Percentiles rank a stretch among this genome's conserved stretches.
Conservation (phyloP, 2,329 filamentous ascomycete species). For the Cladosporium sp. region DNA sequence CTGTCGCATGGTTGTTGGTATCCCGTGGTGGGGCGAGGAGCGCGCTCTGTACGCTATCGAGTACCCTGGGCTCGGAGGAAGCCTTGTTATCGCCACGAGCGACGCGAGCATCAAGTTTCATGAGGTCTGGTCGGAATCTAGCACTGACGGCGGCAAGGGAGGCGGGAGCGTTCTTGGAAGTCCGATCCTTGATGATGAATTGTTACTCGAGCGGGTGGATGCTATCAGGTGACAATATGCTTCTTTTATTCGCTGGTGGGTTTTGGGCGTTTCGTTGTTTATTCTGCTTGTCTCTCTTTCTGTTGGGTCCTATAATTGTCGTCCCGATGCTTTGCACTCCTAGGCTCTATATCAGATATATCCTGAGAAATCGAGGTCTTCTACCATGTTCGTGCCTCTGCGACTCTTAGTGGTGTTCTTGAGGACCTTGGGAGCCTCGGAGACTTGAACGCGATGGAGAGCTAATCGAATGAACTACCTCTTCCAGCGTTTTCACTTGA, state of each 20-base stretch:
- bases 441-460: background rate
- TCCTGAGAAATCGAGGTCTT: background rate
- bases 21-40: constrained; percentile 79
- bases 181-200: constrained; percentile 14
- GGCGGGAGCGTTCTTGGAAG: constrained; percentile 44
- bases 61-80: constrained; percentile 78
- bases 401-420: background rate
- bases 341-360: background rate
- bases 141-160: constrained; percentile 31
- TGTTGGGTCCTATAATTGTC: background rate
- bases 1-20: constrained; percentile 79
- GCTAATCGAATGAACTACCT: background rate
- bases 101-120: constrained; percentile 94
- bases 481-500: background rate
- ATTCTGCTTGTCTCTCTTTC: background rate
- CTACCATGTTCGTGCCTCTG: background rate
- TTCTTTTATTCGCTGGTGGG: background rate
- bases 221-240: background rate
- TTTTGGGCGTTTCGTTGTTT: background rate
- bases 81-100: constrained; percentile 87
- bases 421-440: background rate
- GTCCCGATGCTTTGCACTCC: background rate
- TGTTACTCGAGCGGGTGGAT: constrained; percentile 7
- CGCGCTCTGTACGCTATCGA: constrained; percentile 84
- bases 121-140: constrained; percentile 70